Evolutionary conservation across 768 basidiomycete species (phyloP).

Genomic region (Mycena alexandri): DNA sequence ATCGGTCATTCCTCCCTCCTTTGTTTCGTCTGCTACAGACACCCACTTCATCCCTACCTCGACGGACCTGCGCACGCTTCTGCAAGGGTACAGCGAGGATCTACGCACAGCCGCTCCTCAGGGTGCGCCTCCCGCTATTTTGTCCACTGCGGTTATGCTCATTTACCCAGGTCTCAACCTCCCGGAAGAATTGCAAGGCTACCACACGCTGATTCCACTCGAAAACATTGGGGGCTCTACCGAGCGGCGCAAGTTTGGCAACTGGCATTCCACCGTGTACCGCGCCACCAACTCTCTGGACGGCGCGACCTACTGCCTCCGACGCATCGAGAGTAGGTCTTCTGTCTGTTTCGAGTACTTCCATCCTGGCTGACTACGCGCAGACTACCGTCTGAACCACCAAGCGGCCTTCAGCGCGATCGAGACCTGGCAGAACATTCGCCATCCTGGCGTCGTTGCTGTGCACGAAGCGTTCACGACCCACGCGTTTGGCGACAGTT

Average conservation of each 20-base stretch:
- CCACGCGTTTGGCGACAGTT: constrained; percentile 90
- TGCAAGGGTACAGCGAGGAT: constrained; percentile 74
- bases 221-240: constrained; percentile 61
- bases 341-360: neutral
- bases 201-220: constrained; percentile 88
- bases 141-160: constrained; percentile 42
- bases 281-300: constrained; percentile 83
- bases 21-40: constrained; percentile 58
- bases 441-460: constrained; percentile 87
- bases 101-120: constrained; percentile 63
- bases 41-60: constrained; percentile 79
- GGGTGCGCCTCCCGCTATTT: constrained; percentile 40
- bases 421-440: constrained; percentile 87
- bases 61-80: constrained; percentile 54
- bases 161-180: constrained; percentile 65
- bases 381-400: constrained; percentile 87
- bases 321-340: constrained; percentile 89
- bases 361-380: constrained; percentile 7
- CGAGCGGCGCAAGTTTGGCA: constrained; percentile 84
- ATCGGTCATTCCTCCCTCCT: constrained; percentile 68
- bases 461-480: constrained; percentile 97
- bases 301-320: constrained; percentile 80
- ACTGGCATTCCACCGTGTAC: constrained; percentile 88
- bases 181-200: constrained; percentile 91
- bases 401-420: constrained; percentile 86